A percentile compares a stretch with the other conserved stretches of the same genome.
phyloP scores from a whole-genome alignment of 768 basidiomycete species.

The Hirschioporus abietinus region DNA sequence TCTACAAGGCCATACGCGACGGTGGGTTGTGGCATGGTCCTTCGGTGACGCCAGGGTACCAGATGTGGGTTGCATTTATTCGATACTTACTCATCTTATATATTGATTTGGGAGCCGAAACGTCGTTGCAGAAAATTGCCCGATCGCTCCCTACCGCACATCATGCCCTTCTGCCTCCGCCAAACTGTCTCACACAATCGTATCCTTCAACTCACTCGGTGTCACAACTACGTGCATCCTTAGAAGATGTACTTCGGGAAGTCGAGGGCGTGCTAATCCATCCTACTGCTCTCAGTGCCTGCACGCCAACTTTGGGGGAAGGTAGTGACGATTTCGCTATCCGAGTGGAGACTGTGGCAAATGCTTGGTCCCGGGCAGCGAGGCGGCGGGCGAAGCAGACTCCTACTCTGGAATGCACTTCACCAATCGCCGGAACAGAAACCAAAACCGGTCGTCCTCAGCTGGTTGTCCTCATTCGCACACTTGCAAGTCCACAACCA shows the following conservation, averaged over 20 bases:
- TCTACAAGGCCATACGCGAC: slow-evolving; percentile 77
- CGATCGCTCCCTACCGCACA: slow-evolving; percentile 37
- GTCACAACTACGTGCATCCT: slow-evolving; percentile 12
- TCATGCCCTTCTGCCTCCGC: slow-evolving; percentile 49
- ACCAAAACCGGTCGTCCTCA: background rate
- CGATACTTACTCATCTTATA: background rate
- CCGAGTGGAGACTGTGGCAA: slow-evolving; percentile 24
- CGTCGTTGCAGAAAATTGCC: slow-evolving; percentile 31
- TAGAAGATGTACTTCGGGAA: slow-evolving; percentile 28
- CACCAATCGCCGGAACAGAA: background rate
- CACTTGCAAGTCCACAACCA: background rate
- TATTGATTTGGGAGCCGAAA: slow-evolving; percentile 18
- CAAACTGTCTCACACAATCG: slow-evolving; percentile 49
- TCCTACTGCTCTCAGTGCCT: background rate
- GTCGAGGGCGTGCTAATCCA: slow-evolving; percentile 26
- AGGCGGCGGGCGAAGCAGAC: slow-evolving; percentile 39
- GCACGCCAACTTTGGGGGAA: slow-evolving; percentile 2
- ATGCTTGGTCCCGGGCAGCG: slow-evolving; percentile 69
- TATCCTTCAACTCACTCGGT: slow-evolving; percentile 16
- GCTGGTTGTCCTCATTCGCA: background rate
- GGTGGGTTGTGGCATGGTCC: slow-evolving; percentile 95
- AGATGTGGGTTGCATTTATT: slow-evolving; percentile 52
- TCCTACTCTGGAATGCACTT: slow-evolving; percentile 7
- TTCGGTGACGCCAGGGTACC: slow-evolving; percentile 58
- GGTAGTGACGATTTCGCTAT: slow-evolving; percentile 5